Percentiles rank a stretch among this genome's conserved stretches.
phyloP scores from a whole-genome alignment of 371 early-diverging fungal species.

The Mortierella sp. region DNA sequence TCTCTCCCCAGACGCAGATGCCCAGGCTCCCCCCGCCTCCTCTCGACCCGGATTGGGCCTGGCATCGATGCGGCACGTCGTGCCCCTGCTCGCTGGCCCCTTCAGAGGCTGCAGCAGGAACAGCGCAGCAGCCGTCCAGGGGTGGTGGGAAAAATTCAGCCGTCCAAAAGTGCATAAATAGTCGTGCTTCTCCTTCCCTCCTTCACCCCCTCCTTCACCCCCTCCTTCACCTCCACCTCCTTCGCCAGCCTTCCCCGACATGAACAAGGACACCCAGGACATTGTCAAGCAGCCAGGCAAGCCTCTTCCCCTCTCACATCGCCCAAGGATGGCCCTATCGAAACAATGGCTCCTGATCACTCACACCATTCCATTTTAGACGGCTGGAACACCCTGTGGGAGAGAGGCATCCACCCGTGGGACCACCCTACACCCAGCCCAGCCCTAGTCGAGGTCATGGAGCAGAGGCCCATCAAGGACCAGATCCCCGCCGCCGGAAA shows the following conservation, averaged over 20 bases:
- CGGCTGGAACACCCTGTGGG: slow-evolving; percentile 71
- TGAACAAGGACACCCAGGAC: slow-evolving; percentile 22
- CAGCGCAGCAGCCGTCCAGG: no score
- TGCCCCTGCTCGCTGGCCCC: no score
- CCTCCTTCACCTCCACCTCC: not conserved
- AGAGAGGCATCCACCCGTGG: slow-evolving; percentile 66
- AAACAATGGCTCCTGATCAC: no score
- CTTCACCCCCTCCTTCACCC: not conserved
- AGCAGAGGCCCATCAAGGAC: slow-evolving; percentile 60
- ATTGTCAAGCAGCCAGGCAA: slow-evolving; percentile 37
- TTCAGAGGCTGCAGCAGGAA: no score
- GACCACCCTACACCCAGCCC: slow-evolving; percentile 71
- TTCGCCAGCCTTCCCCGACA: slow-evolving; percentile 1
- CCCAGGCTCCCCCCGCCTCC: no score
- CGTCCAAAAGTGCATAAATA: no score
- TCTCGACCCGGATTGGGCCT: no score
- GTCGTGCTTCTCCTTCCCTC: not conserved
- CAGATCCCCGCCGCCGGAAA: slow-evolving; percentile 67
- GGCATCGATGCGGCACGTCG: no score
- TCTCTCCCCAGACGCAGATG: no score
- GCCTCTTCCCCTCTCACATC: not conserved
- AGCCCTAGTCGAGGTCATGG: slow-evolving; percentile 71
- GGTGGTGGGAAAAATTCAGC: no score
- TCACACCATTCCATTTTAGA: not conserved
- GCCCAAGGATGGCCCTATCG: no score